Evolutionary conservation across 495 filamentous ascomycete genomes (phyloP), one percentile per base, ranked within the genome.

Genomic region (Neurospora sp.): DNA sequence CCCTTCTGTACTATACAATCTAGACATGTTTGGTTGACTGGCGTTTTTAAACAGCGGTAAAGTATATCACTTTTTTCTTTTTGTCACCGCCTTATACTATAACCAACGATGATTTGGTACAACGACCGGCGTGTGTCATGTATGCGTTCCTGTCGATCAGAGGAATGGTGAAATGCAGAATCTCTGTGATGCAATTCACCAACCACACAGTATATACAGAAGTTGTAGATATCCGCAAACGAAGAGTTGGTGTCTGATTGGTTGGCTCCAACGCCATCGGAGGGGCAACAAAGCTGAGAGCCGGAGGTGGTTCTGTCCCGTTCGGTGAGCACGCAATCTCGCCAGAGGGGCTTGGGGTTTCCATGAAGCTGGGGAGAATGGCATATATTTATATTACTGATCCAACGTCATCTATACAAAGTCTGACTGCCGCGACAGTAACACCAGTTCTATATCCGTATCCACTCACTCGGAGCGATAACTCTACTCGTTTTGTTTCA

Each of bases 131-230:
- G 22, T 16, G 16, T 5, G 20, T 6, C 11, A 31, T 31, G 5
- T 16, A 61, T 22, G 20, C 22, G 48, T 6, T 27, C 48, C 48
- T 40, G 70, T 46, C 20, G 71, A 74, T 76, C 73, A 69, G 41
- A 22, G 5, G 73, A 14, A 75, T 76, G 73, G 37, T 73, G 77
- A 75, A 72, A 77, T 76, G 70, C 37, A 8, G 72, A 74, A 77
- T 74, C 73, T 74, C 68, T 46, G 31, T 77, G 74, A 71, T 76
- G 75, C 72, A 31, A 80, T 71, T 3, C 35, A 18, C 39, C n/a
- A 38, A n/a, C 42, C 48, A 59, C 22, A 14, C 5, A 3, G 20
- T 31, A 16, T 31, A 31, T 59, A 5, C 11, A 59, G 22, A 59
- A 31, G 22, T 16, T 31, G 48, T 59, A 59, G 48, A 59, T 31